These are phyloP conservation scores for Yarrowia osloensis DNA, from an alignment of 805 yeast genomes.

Conservation along the genomic window DNA sequence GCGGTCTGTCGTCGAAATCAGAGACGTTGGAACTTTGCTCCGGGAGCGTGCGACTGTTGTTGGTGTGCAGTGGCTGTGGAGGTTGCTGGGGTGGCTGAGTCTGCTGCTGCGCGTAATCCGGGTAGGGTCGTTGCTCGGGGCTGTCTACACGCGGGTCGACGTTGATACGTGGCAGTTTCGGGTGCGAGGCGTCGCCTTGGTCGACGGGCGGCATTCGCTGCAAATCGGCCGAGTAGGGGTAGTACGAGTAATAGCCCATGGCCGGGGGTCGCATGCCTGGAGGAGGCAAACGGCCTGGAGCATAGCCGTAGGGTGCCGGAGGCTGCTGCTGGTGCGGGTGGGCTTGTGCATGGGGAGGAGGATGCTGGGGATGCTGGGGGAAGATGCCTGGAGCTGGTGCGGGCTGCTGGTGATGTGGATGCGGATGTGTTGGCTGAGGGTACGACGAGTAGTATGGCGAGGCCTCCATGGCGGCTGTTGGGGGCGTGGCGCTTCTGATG, in stretches of 20 bases:
- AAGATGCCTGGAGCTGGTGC: neutral
- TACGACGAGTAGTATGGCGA: neutral
- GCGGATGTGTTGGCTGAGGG: neutral
- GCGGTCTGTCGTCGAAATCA: constrained; percentile 6
- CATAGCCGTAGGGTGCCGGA: neutral
- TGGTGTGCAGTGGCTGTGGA: neutral
- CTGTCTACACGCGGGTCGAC: neutral
- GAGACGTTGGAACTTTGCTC: neutral
- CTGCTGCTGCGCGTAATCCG: neutral
- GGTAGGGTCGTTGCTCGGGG: neutral
- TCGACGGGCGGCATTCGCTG: constrained; percentile 23
- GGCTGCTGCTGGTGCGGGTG: neutral
- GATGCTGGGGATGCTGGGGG: constrained; percentile 16
- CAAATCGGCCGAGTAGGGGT: constrained; percentile 13
- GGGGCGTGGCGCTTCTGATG: neutral
- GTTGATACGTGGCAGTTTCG: constrained; percentile 11
- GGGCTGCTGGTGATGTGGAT: neutral
- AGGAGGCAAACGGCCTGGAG: neutral
- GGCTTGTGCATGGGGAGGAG: neutral
- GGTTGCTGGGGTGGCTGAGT: neutral
- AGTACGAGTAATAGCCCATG: constrained; percentile 22
- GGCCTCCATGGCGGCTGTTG: neutral
- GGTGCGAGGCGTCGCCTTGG: constrained; percentile 24
- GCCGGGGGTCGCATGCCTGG: constrained; percentile 2
- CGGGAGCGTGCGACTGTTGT: neutral